A percentile compares a stretch with the other conserved stretches of the same genome.
Conservation (phyloP, 2,329 filamentous ascomycete genomes). For the Ceratocystis eucalypticola region DNA sequence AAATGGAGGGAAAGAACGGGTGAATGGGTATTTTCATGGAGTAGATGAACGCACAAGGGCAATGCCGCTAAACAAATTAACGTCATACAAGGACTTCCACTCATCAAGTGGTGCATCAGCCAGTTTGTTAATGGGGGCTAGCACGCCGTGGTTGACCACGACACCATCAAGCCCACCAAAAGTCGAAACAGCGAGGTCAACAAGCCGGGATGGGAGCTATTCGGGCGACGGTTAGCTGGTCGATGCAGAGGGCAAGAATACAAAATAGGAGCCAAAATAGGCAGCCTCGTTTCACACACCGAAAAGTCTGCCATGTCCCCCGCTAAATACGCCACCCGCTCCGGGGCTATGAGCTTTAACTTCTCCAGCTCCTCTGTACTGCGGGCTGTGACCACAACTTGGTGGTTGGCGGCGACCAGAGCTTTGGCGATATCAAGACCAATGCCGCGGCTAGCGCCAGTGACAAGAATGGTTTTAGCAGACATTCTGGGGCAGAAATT, state of each 20-base stretch:
- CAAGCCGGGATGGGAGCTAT: constrained; percentile 37
- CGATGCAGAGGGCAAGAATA: not conserved
- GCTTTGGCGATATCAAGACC: constrained; percentile 42
- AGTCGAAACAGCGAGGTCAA: constrained; percentile 48
- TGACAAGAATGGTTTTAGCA: constrained; percentile 56
- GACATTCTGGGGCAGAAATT: constrained; percentile 35
- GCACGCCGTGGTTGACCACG: constrained; percentile 73
- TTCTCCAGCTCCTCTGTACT: constrained; percentile 36
- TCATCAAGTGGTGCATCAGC: constrained; percentile 53
- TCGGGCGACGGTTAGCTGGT: constrained; percentile 1
- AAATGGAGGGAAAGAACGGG: not conserved
- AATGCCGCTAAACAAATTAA: constrained; percentile 77
- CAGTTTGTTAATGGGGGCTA: constrained; percentile 63
- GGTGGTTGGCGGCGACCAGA: constrained; percentile 41
- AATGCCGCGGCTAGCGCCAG: constrained; percentile 50
- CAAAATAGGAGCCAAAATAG: not conserved
- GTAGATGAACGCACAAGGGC: constrained; percentile 47
- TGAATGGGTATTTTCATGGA: not conserved
- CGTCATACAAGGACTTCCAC: constrained; percentile 64
- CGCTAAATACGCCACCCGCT: constrained; percentile 41
- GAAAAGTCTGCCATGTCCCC: constrained; percentile 42
- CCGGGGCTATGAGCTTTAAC: constrained; percentile 38
- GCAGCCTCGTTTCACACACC: constrained; percentile 26
- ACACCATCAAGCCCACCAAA: constrained; percentile 69
- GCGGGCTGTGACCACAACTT: constrained; percentile 45